Percentiles rank a stretch among this genome's conserved stretches.
phyloP scores from a whole-genome alignment of 768 basidiomycete genomes.

The Tubosaeta sp. region DNA sequence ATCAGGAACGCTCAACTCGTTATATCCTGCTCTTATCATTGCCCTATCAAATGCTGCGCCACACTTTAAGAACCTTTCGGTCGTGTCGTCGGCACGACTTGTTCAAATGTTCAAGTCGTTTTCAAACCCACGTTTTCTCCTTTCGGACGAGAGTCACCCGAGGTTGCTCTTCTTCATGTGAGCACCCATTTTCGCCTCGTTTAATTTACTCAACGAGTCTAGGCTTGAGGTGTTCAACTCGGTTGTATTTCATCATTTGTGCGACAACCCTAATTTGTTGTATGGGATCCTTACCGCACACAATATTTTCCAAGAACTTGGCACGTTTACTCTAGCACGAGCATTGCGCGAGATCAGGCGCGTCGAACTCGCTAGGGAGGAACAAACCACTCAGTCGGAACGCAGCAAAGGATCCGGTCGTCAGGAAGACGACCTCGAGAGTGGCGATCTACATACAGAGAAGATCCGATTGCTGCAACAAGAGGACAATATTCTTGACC shows the following conservation, averaged over 20 bases:
- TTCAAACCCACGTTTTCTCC: constrained; percentile 80
- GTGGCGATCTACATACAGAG: constrained; percentile 40
- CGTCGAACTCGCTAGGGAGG: constrained; percentile 67
- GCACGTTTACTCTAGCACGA: constrained; percentile 84
- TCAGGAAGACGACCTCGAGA: constrained; percentile 25
- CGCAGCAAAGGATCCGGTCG: constrained; percentile 14
- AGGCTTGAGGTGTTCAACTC: constrained; percentile 93
- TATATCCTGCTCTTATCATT: constrained; percentile 92
- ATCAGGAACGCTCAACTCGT: constrained; percentile 70
- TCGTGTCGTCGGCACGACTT: constrained; percentile 78
- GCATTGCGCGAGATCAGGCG: constrained; percentile 83
- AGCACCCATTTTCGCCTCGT: constrained; percentile 18
- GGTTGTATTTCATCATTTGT: constrained; percentile 70
- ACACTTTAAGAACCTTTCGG: constrained; percentile 74
- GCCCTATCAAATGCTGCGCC: constrained; percentile 86
- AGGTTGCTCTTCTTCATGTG: constrained; percentile 89
- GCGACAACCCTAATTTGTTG: constrained; percentile 82
- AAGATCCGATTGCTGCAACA: constrained; percentile 62
- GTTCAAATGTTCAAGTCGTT: constrained; percentile 90
- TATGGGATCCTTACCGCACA: constrained; percentile 84
- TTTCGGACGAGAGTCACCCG: constrained; percentile 95
- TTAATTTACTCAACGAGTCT: background rate
- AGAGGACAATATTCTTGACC: constrained; percentile 36
- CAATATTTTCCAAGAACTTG: constrained; percentile 83
- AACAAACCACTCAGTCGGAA: constrained; percentile 41